A percentile compares a stretch with the other conserved stretches of the same genome.
Evolutionary conservation across 192 early-diverging fungal genomes (phyloP).

Genomic region (Endogone sp.): DNA sequence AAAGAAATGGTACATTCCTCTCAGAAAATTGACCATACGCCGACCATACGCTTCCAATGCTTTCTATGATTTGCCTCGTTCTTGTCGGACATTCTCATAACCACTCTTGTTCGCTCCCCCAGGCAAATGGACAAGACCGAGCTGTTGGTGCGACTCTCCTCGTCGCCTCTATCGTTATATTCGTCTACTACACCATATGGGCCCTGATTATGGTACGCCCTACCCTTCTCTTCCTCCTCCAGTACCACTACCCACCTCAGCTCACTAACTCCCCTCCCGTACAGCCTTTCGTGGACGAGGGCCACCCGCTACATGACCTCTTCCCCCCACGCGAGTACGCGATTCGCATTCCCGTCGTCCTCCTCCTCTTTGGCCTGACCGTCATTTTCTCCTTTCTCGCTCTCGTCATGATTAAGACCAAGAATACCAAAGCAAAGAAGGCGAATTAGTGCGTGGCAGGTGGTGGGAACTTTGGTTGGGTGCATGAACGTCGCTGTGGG

Average conservation of each 20-base stretch:
- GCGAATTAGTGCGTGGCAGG: neutral
- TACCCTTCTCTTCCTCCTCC: neutral
- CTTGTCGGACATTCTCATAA: neutral
- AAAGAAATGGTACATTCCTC: too few species aligned
- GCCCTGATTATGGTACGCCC: conserved; percentile 73
- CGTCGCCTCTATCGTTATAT: conserved; percentile 65
- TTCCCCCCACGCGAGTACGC: conserved; percentile 85
- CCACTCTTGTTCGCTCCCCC: neutral
- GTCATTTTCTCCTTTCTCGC: conserved; percentile 76
- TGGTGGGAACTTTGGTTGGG: neutral
- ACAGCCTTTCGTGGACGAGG: conserved; percentile 82
- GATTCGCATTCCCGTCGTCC: conserved; percentile 79
- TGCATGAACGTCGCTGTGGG: too few species aligned
- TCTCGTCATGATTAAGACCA: conserved; percentile 76
- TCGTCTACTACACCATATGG: conserved; percentile 90
- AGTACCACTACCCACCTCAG: neutral
- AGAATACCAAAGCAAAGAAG: neutral
- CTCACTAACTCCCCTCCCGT: neutral
- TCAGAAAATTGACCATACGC: too few species aligned
- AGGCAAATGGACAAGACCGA: conserved; percentile 64
- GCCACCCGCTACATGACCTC: conserved; percentile 65
- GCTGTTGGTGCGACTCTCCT: conserved; percentile 74
- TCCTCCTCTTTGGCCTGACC: conserved; percentile 76
- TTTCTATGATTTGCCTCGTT: too few species aligned
- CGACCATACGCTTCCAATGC: too few species aligned